These are phyloP conservation scores for Lactarius evosmus DNA, from an alignment of 768 basidiomycete genomes.

Conservation along the genomic window DNA sequence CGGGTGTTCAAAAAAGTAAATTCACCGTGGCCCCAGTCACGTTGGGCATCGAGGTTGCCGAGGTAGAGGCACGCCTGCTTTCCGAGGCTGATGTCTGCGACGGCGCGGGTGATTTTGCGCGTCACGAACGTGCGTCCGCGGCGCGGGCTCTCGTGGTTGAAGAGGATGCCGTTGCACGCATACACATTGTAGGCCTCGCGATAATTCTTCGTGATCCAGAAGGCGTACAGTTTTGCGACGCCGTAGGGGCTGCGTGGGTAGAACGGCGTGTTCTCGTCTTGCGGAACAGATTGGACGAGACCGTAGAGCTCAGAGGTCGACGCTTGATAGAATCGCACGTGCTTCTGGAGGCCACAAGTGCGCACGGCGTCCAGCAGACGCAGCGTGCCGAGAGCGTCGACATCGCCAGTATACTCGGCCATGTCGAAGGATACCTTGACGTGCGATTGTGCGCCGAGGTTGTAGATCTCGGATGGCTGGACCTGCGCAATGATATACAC, in stretches of 20 bases:
- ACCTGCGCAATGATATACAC: conserved; percentile 95
- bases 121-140: conserved; percentile 95
- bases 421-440: conserved; percentile 99
- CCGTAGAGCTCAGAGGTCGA: conserved; percentile 97
- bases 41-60: conserved; percentile 90
- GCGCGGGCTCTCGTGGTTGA: conserved; percentile 97
- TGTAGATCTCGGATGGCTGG: conserved; percentile 95
- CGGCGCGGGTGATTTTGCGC: conserved; percentile 89
- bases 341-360: conserved; percentile 90
- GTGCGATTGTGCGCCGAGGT: conserved; percentile 95
- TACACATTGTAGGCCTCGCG: conserved; percentile 96
- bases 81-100: conserved; percentile 85
- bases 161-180: conserved; percentile 94
- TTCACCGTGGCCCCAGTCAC: conserved; percentile 97
- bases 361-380: conserved; percentile 94
- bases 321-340: conserved; percentile 95
- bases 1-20: conserved; percentile 1
- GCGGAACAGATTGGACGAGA: conserved; percentile 93
- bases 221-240: conserved; percentile 90
- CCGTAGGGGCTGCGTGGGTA: conserved; percentile 98
- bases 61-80: conserved; percentile 91
- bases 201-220: conserved; percentile 90
- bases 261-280: conserved; percentile 95
- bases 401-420: conserved; percentile 98
- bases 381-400: conserved; percentile 92